Conservation (phyloP, 768 basidiomycete species). For the Phylloporus rhodoxanthus region DNA sequence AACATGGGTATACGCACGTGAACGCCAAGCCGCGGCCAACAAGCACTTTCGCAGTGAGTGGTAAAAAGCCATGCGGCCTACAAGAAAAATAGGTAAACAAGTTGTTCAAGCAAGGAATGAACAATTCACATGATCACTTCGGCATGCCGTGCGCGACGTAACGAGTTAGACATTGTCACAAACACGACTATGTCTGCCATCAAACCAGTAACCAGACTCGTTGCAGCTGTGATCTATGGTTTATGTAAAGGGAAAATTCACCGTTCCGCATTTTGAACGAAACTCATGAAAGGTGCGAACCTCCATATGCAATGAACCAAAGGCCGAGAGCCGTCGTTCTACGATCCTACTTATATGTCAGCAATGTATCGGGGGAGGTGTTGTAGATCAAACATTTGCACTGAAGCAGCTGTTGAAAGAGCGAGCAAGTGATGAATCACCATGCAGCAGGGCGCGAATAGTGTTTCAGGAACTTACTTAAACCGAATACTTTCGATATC, state of each 20-base stretch:
- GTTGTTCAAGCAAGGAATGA: background rate
- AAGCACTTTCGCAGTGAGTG: background rate
- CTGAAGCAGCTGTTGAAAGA: conserved; percentile 12
- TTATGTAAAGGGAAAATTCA: background rate
- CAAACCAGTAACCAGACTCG: conserved; percentile 6
- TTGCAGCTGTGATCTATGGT: conserved; percentile 14
- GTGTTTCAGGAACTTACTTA: conserved; percentile 17
- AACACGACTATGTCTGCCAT: conserved; percentile 12
- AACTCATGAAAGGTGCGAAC: conserved; percentile 2
- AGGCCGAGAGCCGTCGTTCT: conserved; percentile 19
- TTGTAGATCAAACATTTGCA: conserved; percentile 20
- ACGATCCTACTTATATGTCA: conserved; percentile 17
- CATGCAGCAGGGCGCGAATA: background rate
- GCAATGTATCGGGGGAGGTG: background rate
- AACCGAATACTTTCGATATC: conserved; percentile 21
- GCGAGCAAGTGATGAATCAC: background rate
- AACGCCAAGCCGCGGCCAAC: conserved; percentile 22
- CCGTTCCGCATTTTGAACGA: background rate
- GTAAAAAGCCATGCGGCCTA: conserved; percentile 14
- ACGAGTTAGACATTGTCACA: conserved; percentile 13
- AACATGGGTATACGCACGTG: conserved; percentile 14
- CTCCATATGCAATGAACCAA: conserved; percentile 15
- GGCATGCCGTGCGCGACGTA: conserved; percentile 17
- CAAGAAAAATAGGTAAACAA: background rate
- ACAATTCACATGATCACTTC: conserved; percentile 13